These are phyloP conservation scores for Tylopilus sp. DNA, from an alignment of 1,284 basidiomycete species.

Conservation along the genomic window DNA sequence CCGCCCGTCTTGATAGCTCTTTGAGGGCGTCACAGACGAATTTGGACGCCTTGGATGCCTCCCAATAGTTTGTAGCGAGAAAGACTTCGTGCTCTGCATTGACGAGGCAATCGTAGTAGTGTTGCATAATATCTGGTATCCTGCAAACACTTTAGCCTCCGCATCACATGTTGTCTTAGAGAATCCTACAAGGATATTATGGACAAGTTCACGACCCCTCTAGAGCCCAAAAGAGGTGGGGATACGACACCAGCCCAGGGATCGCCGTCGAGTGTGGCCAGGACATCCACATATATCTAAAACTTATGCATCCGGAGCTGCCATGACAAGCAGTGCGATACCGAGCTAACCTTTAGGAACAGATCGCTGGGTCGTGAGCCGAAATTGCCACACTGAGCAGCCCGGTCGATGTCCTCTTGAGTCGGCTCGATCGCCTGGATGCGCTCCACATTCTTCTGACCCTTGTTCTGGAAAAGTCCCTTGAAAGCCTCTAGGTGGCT, in stretches of 20 bases:
- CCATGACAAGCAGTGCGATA: not conserved
- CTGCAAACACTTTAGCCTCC: conserved; percentile 28
- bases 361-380: conserved; percentile 45
- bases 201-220: conserved; percentile 53
- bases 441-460: conserved; percentile 16
- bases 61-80: conserved; percentile 59
- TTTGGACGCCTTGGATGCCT: conserved; percentile 49
- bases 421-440: conserved; percentile 29
- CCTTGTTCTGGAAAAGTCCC: conserved; percentile 20
- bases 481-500: conserved; percentile 21
- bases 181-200: conserved; percentile 42
- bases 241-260: conserved; percentile 52
- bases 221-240: conserved; percentile 53
- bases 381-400: conserved; percentile 42
- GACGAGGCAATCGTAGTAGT: conserved; percentile 54
- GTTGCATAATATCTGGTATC: conserved; percentile 62
- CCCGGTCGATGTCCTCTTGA: conserved; percentile 38
- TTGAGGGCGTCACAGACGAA: conserved; percentile 52
- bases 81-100: conserved; percentile 58
- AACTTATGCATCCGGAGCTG: not conserved
- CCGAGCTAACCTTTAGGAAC: conserved; percentile 40
- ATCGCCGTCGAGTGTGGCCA: conserved; percentile 49
- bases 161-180: not conserved
- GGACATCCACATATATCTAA: conserved; percentile 54
- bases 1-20: conserved; percentile 50